Conservation (phyloP, 1,139 yeast genomes). For the Hyphopichia buzzinii region DNA sequence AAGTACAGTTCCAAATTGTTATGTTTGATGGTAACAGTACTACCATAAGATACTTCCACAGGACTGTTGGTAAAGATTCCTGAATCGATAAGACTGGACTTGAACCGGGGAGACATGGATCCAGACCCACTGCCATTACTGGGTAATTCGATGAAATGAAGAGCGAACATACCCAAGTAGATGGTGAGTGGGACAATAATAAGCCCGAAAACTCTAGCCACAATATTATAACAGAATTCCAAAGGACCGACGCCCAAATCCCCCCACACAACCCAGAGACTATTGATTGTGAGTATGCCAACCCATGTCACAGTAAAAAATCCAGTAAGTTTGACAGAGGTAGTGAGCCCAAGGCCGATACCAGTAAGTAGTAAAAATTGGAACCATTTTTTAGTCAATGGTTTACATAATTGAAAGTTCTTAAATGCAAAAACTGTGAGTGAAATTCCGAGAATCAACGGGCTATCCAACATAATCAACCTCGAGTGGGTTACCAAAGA, state of each 20-base stretch:
- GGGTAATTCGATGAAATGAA: constrained; percentile 50
- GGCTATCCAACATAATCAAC: constrained; percentile 48
- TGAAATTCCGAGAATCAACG: constrained; percentile 47
- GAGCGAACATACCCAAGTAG: constrained; percentile 46
- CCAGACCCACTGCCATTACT: constrained; percentile 51
- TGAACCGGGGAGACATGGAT: constrained; percentile 56
- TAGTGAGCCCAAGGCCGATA: constrained; percentile 49
- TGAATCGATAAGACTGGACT: constrained; percentile 46
- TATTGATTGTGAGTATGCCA: constrained; percentile 33
- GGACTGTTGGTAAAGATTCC: constrained; percentile 35
- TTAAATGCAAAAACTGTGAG: constrained; percentile 45
- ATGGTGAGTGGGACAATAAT: constrained; percentile 49
- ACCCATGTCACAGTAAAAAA: constrained; percentile 53
- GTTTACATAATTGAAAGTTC: constrained; percentile 30
- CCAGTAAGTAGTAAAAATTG: constrained; percentile 42
- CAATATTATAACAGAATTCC: constrained; percentile 29
- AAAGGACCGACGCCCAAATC: constrained; percentile 45
- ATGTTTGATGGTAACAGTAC: constrained; percentile 67
- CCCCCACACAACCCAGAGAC: constrained; percentile 57
- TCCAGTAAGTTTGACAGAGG: constrained; percentile 57
- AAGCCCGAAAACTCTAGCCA: constrained; percentile 31
- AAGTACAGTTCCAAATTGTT: constrained; percentile 59
- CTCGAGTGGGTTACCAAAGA: constrained; percentile 52
- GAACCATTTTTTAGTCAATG: constrained; percentile 47
- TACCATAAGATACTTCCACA: constrained; percentile 60